Evolutionary conservation across 306 rosid genomes (phyloP), one percentile per base, ranked within the genome.

Genomic region (Comarum palustre): DNA sequence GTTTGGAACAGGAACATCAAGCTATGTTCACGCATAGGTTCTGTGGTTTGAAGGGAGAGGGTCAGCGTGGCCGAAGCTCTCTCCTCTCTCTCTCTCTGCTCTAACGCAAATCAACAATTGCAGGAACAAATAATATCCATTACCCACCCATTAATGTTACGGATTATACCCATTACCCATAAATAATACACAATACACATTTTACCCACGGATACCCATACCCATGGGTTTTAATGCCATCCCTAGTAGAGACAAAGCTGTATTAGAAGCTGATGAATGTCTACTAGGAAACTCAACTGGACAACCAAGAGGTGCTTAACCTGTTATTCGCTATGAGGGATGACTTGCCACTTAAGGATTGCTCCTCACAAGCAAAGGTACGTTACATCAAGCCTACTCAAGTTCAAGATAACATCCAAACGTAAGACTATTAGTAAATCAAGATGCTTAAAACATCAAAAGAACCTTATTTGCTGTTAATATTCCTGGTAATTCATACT

Each of bases 301-400:
- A 86, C 69, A 90, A 90, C 82, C 96, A 86, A 68, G 78, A 81
- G 78, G 72, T 81, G 72, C 87, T 90, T 83, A 72, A 42, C 19
- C 34, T 82, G 59, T 75, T 90, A 57, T 85, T 87, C 81, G 82
- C 84, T 42, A 50, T 72, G 51, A 80, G 60, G 38, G 87, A 84
- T 75, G 84, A 72, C 78, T 65, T 84, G 73, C 86, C 92, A 73
- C 77, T 90, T 36, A 77, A 84, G 75, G 76, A 85, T 69, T 82
- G 82, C 71, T 57, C 78, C 41, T 78, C 89, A 38, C 73, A 85
- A 68, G 80, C 51, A 77, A 84, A 85, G 85, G 96, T 74, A 66
- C 0, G 72, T 59, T 31, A 31, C 51, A 32, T 34, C 22, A 17
- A 48, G 48, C 41, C 55, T 42, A 55, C 2, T 68, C 41, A 43